Base-by-base conservation (phyloP, 768 basidiomycete species). In the Mycena olivaceomarginata region DNA sequence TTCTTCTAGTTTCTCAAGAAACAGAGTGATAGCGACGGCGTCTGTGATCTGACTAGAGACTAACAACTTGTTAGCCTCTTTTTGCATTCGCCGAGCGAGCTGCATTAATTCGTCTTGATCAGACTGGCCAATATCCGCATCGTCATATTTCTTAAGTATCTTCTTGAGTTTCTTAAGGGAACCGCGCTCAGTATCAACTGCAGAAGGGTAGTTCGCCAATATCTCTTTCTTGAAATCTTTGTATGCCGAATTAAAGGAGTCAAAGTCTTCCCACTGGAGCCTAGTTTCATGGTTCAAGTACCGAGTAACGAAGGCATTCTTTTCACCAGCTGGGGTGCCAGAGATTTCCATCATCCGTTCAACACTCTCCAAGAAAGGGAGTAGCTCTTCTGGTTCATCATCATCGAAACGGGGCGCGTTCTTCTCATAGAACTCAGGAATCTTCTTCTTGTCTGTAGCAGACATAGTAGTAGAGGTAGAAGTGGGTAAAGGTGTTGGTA, bases 221-320 rank as follows among this genome's bases (percentile, higher is more conserved):
- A 72, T 63, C 22, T 72, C 71, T 10, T 51, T 57, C 60, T 72
- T 72, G 53, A 72, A 72, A 4, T 72, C 39, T 10, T 63, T 51
- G 16, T 72, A 72, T 15, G 4, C 4, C 18, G 41, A 15, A 0
- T 8, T 53, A 46, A 39, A 72, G 16, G 46, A 15, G 3, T 63
- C 40, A 37, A 72, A 72, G 2, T n/a, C 8, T 15, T 25, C 39
- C 71, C 71, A 72, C 31, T 31, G 25, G 25, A 63, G 22, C 25
- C 31, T 31, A 31, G 5, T 71, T 22, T 5, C 57, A n/a, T 8
- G 41, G 5, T 31, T 48, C 11, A 8, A 7, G 41, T 18, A 31
- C 5, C 4, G 53, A 37, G 12, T 71, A 71, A 71, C 5, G 20
- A 71, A 62, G 10, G 20, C 59, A 31, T 71, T 71, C 43, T 62